Evolutionary conservation across 768 basidiomycete species (phyloP).

Genomic region (Cyathus striatus): DNA sequence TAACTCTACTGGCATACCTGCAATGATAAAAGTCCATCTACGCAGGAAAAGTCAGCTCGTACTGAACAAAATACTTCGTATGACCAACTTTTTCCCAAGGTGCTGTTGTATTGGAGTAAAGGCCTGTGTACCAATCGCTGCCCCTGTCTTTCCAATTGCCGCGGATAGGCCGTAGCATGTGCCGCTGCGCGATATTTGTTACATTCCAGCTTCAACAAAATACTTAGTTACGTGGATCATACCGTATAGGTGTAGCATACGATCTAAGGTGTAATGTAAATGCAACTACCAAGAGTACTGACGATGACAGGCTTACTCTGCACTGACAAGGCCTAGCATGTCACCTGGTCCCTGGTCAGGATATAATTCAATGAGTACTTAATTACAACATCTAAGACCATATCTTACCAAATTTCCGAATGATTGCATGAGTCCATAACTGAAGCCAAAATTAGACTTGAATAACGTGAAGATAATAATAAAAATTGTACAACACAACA

Average conservation of each 20-base stretch:
- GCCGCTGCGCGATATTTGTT: slow-evolving; percentile 35
- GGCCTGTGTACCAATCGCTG: slow-evolving; percentile 65
- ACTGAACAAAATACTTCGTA: no score
- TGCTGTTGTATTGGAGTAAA: slow-evolving; percentile 66
- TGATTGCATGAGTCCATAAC: slow-evolving; percentile 71
- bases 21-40: slow-evolving; percentile 64
- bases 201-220: background rate
- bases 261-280: slow-evolving; percentile 35
- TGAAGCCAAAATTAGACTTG: slow-evolving; percentile 13
- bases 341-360: slow-evolving; percentile 62
- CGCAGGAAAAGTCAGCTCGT: no score
- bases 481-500: slow-evolving; percentile 50
- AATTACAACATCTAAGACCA: background rate
- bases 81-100: slow-evolving; percentile 54
- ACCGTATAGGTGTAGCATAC: slow-evolving; percentile 62
- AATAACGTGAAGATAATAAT: background rate
- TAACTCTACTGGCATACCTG: slow-evolving; percentile 7
- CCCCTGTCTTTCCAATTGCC: slow-evolving; percentile 66
- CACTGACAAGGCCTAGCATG: slow-evolving; percentile 62
- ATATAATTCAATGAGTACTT: slow-evolving; percentile 2
- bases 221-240: slow-evolving; percentile 1
- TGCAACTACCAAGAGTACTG: background rate
- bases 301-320: slow-evolving; percentile 40
- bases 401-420: slow-evolving; percentile 55
- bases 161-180: slow-evolving; percentile 69